Base-by-base conservation (phyloP, 768 basidiomycete genomes). In the Chiua virens region DNA sequence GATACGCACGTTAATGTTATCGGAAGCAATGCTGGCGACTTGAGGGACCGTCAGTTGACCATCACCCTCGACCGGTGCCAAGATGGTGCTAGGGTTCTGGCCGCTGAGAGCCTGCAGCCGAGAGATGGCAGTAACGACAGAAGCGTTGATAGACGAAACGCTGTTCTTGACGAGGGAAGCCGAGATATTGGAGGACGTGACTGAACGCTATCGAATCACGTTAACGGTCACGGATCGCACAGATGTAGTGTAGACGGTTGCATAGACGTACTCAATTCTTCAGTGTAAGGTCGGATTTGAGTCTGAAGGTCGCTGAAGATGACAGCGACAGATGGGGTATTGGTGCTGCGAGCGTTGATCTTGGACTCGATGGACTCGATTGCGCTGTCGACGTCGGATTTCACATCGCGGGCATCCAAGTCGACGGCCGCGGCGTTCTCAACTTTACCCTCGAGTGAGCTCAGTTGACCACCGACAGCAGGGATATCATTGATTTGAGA, bases 81-180 rank as follows among this genome's bases (percentile, higher is more conserved):
- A 50, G 53, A 75, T 62, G 9, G 60, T 53, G 5, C 52, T 53
- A 2, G 47, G 8, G 2, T 64, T 52, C 32, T 53, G 27, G 36
- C 65, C 65, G 35, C 53, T 53, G 45, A 75, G 67, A 8, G 20
- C 57, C 36, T 69, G 25, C 21, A 75, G 53, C 13, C 55, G 27
- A 25, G 46, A 30, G 41, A 67, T 25, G 4, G 66, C 68, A 21
- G 32, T 49, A 17, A 43, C 46, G 27, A 74, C 42, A 21, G 60
- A 30, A 20, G 10, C 39, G 49, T 64, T 59, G 54, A 74, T 62
- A 5, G 60, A 44, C n/a, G 32, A 18, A 23, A 70, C 45, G 37
- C 68, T 47, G 43, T 45, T 52, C 5, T 49, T 52, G 30, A 73
- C 41, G 20, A 50, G 32, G 17, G 50, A 50, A 25, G 58, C 49